Evolutionary conservation across 148 eudicot species (phyloP).

Genomic region (Arbutus unedo): DNA sequence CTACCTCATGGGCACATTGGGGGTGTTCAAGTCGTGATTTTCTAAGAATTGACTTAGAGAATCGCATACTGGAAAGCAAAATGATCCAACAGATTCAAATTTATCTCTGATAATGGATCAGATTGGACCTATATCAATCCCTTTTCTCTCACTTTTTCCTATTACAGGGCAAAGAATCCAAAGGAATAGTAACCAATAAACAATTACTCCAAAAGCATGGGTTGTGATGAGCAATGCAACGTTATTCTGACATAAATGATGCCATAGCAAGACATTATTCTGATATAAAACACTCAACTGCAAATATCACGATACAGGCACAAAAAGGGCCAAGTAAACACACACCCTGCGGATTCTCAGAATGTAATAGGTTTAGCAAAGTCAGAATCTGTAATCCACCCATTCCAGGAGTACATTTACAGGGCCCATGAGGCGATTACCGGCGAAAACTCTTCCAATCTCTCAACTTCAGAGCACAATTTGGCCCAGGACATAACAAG

Average conservation of each 20-base stretch:
- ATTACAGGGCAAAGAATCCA: background rate
- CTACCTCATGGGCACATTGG: no score
- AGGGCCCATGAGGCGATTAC: background rate
- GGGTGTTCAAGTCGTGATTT: no score
- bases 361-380: background rate
- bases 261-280: no score
- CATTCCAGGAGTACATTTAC: slow-evolving; percentile 5
- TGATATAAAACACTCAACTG: background rate
- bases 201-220: background rate
- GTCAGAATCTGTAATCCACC: background rate
- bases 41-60: no score
- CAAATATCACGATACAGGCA: background rate
- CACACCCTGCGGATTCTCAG: background rate
- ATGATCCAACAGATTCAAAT: no score
- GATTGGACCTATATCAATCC: no score
- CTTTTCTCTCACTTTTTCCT: no score
- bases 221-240: background rate
- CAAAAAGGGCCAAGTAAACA: background rate
- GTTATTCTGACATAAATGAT: no score
- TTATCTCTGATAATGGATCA: no score
- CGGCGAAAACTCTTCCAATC: background rate
- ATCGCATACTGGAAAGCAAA: no score
- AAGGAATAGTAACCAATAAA: background rate
- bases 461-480: slow-evolving; percentile 5
- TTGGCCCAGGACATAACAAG: background rate